Evolutionary conservation across 768 basidiomycete species (phyloP).

Genomic region (Candolleomyces efflorescens): DNA sequence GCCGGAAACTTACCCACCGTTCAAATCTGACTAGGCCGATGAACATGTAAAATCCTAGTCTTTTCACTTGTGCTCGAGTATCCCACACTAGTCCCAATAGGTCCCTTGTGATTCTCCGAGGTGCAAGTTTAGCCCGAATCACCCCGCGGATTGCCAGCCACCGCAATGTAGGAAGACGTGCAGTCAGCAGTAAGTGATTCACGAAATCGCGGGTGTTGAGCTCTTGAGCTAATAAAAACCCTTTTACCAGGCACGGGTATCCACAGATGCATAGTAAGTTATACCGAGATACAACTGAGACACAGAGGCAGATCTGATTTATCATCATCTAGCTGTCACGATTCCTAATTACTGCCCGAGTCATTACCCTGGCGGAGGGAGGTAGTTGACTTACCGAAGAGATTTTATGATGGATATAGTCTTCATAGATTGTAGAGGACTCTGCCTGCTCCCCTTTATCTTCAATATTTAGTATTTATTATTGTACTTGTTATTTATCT

Average conservation of each 20-base stretch:
- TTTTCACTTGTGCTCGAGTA: not conserved
- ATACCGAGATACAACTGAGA: not conserved
- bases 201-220: not conserved
- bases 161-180: not conserved
- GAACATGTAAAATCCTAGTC: not conserved
- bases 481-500: no score
- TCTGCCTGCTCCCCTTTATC: no score
- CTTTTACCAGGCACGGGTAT: not conserved
- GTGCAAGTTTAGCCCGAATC: not conserved
- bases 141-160: not conserved
- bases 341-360: not conserved
- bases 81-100: not conserved
- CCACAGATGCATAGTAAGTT: not conserved
- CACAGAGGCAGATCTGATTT: not conserved
- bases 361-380: no score
- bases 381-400: no score
- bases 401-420: no score
- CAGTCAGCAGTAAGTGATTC: not conserved
- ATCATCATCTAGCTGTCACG: not conserved
- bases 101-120: not conserved
- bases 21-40: not conserved
- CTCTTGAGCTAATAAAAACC: not conserved
- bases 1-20: no score
- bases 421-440: no score
- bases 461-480: no score